Conservation (phyloP, 768 basidiomycete genomes). For the Amanita phalloides region DNA sequence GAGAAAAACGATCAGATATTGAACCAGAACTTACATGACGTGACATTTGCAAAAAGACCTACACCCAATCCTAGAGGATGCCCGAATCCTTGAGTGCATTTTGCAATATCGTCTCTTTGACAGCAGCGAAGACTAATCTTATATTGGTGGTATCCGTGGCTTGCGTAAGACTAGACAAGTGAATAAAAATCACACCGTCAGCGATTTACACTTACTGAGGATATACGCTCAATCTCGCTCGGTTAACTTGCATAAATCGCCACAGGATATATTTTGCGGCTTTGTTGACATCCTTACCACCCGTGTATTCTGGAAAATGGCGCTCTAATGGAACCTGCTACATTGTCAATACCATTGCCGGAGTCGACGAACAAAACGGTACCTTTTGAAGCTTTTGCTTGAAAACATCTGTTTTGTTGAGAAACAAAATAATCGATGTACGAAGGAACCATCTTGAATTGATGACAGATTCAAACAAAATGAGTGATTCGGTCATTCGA, state of each 20-base stretch:
- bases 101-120: constrained; percentile 89
- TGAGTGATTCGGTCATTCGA: constrained; percentile 87
- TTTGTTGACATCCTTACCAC: constrained; percentile 85
- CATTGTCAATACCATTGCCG: neutral
- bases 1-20: neutral
- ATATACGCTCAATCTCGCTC: constrained; percentile 77
- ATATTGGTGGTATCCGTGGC: constrained; percentile 87
- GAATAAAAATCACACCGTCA: neutral
- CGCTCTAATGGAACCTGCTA: constrained; percentile 58
- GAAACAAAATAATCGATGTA: constrained; percentile 84
- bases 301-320: constrained; percentile 84
- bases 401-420: constrained; percentile 93
- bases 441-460: constrained; percentile 91
- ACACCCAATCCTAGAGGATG: constrained; percentile 36
- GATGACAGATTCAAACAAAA: constrained; percentile 86
- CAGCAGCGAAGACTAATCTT: constrained; percentile 72
- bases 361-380: constrained; percentile 12
- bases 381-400: constrained; percentile 72
- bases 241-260: constrained; percentile 90
- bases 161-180: constrained; percentile 59
- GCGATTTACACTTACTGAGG: constrained; percentile 55
- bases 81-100: constrained; percentile 82
- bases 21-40: neutral
- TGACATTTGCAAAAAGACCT: constrained; percentile 11
- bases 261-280: constrained; percentile 92